Conservation (phyloP, 768 basidiomycete genomes). For the Phallus indusiatus region DNA sequence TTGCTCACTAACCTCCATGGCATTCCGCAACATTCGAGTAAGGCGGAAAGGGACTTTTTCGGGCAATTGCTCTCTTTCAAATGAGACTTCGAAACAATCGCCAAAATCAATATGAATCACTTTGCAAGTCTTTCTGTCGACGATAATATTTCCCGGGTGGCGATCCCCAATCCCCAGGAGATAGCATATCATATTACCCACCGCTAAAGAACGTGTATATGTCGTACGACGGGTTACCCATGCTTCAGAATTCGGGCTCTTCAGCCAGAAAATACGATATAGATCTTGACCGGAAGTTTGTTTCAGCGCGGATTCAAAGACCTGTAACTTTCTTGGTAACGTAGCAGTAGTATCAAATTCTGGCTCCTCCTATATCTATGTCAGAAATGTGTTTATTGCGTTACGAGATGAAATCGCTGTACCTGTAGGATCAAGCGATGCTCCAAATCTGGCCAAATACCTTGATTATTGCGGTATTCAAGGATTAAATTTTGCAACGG, state of each 20-base stretch:
- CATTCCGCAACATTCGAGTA: conserved; percentile 40
- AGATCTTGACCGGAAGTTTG: conserved; percentile 43
- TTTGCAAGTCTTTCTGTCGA: conserved; percentile 34
- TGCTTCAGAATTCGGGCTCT: conserved; percentile 36
- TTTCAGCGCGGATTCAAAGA: conserved; percentile 41
- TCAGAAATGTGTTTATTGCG: not conserved
- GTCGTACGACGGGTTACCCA: conserved; percentile 41
- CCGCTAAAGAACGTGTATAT: conserved; percentile 36
- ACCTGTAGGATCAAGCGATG: conserved; percentile 41
- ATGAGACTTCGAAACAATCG: conserved; percentile 38
- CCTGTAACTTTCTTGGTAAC: conserved; percentile 40
- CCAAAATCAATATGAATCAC: conserved; percentile 37
- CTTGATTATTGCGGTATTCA: conserved; percentile 35
- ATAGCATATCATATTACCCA: conserved; percentile 40
- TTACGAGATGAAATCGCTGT: conserved; percentile 1
- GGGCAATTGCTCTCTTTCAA: conserved; percentile 36
- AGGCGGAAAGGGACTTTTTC: conserved; percentile 43
- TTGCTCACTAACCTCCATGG: conserved; percentile 32
- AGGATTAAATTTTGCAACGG: conserved; percentile 38
- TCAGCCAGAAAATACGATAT: conserved; percentile 44
- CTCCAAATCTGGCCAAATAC: conserved; percentile 42
- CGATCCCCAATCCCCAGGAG: conserved; percentile 41
- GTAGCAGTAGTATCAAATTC: conserved; percentile 69
- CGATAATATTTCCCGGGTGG: conserved; percentile 38
- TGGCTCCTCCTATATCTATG: conserved; percentile 82